Evolutionary conservation across 2,329 filamentous ascomycete species (phyloP), one percentile per base, ranked within the genome.

Genomic region (Paraphaeosphaeria minitans): DNA sequence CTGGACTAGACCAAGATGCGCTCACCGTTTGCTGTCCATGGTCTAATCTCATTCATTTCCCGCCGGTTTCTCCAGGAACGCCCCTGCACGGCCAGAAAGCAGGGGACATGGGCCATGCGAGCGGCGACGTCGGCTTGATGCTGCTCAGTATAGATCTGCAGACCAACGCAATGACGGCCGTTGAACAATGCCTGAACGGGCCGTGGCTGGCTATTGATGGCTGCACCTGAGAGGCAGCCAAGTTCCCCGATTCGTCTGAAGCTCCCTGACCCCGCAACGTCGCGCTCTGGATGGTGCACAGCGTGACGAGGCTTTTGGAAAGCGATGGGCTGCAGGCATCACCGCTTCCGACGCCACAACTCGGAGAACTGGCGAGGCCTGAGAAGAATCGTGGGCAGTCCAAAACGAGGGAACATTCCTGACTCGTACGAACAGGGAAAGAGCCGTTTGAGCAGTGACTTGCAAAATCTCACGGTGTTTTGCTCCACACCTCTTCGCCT

Each of bases 111-210:
- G 31, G 22, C 24, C 33, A 24, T 21, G 19, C 41, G 8, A 43
- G 8, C 7, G 10, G 24, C 16, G 35, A 27, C 33, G 31, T 21
- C 50, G 24, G 22, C 12, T 16, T 43, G 13, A 19, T 19, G 13
- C 27, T 35, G 6, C 21, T 35, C 39, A 21, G 24, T 14, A 24
- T n/a, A 35, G 24, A 53, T 53, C 22, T 43, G 24, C 37, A 53
- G 13, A 42, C 7, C 14, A 24, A 14, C 19, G 24, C 24, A 39
- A 43, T 45, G 51, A 37, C 51, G 46, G 51, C 51, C 51, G 51
- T 53, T 53, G 51, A n/a, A 19, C 37, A 49, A 41, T 53, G 41
- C 41, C 39, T 53, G n/a, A 37, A 27, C 51, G 37, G 19, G 51
- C 41, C 51, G 19, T 19, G 39, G 29, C 16, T 45, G 7, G 6